These are phyloP conservation scores for Aspergillus coremiiformis DNA, from an alignment of 495 filamentous ascomycete genomes.

Conservation along the genomic window DNA sequence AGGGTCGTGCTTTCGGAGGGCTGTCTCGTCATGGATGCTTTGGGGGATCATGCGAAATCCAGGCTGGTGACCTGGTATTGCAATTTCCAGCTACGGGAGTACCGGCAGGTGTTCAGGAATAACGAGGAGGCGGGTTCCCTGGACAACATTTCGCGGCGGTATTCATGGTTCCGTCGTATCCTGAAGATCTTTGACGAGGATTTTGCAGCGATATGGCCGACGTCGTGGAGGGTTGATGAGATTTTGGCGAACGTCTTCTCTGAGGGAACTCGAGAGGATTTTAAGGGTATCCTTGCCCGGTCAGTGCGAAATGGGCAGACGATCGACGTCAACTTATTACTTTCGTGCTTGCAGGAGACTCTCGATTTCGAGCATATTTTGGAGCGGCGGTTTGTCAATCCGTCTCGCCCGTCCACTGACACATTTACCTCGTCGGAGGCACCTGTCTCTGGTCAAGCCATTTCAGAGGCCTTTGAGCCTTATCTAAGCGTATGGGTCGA, in stretches of 20 bases:
- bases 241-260: slow-evolving; percentile 88
- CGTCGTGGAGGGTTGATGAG: slow-evolving; percentile 84
- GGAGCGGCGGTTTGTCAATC: slow-evolving; percentile 72
- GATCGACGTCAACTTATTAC: slow-evolving; percentile 83
- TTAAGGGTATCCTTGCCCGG: slow-evolving; percentile 81
- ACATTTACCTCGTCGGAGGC: slow-evolving; percentile 77
- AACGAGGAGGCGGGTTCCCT: slow-evolving; percentile 95
- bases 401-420: slow-evolving; percentile 81
- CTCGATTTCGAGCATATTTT: slow-evolving; percentile 94
- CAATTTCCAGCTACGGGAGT: slow-evolving; percentile 93
- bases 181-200: slow-evolving; percentile 95
- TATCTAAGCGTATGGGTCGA: slow-evolving; percentile 97
- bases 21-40: slow-evolving; percentile 88
- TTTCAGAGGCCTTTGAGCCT: slow-evolving; percentile 95
- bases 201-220: slow-evolving; percentile 80
- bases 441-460: slow-evolving; percentile 78
- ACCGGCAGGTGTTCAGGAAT: slow-evolving; percentile 87
- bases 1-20: slow-evolving; percentile 72
- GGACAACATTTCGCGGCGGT: slow-evolving; percentile 92
- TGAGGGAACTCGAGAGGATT: slow-evolving; percentile 91
- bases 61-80: slow-evolving; percentile 93
- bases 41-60: slow-evolving; percentile 80
- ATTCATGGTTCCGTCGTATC: slow-evolving; percentile 94
- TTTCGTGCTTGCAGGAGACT: slow-evolving; percentile 92
- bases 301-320: slow-evolving; percentile 80